Base-by-base conservation (phyloP, 2,329 filamentous ascomycete species). In the Mycogone perniciosa region DNA sequence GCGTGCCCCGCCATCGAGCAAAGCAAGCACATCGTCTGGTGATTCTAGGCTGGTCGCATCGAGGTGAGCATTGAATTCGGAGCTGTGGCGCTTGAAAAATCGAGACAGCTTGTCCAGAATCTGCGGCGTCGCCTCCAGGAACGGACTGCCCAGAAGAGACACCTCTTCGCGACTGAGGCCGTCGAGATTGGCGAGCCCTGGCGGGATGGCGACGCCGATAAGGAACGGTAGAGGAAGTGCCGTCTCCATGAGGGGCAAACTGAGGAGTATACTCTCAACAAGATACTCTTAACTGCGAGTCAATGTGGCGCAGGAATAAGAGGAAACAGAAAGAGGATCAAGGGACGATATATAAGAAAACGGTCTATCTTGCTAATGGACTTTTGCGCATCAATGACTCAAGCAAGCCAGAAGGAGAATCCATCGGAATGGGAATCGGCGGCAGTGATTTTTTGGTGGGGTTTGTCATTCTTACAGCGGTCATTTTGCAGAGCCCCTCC, bases 1-100 rank as follows among this genome's bases (percentile, higher is more conserved):
- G 47, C 84, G 81, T 6, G 90, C 89, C 53, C 93, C 93, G 56
- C 84, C 81, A 66, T 99, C 88, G 50, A 99, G 81, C 34, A 97
- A 77, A 43, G 86, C 80, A 48, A 92, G 72, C 34, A 97, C 75
- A 56, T 95, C 86, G 58, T 90, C 85, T 50, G 75, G 73, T 8
- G 83, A 82, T 31, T 79, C 68, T 37, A 97, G 76, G 26, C 72
- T 71, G 4, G 87, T 85, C 46, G 84, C 89, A 61, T 96, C 89
- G 58, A 96, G 80, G 66, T 87, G 90, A 57, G 88, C 80, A 57
- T 77, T 73, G 56, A 79, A 76, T 33, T 77, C 74, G 51, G 73
- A 68, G 54, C 71, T 75, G 60, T 78, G 73, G 52, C 71, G 71
- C 31, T 67, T 66, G 47, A 84, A 67, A 54, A 81, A 76, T 31